These are phyloP conservation scores for Aspergillus phoenicis DNA, from an alignment of 2,329 filamentous ascomycete genomes.

Conservation along the genomic window DNA sequence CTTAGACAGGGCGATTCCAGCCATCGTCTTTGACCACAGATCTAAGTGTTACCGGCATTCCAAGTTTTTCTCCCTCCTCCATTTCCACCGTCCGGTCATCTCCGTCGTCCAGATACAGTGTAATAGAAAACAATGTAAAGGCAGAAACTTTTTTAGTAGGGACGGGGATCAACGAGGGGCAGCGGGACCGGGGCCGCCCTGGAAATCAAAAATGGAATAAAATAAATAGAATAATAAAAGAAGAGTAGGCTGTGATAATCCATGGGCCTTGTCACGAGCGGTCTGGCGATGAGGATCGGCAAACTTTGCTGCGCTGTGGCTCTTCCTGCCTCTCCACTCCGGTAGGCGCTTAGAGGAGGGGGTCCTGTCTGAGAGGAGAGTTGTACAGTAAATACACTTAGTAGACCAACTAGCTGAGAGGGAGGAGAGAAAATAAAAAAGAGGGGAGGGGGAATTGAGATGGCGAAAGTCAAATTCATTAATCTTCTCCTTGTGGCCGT, in stretches of 20 bases:
- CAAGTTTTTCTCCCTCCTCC: not conserved
- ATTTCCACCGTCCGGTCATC: not conserved
- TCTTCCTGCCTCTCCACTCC: not conserved
- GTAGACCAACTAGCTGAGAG: not conserved
- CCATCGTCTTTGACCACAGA: conserved; percentile 9
- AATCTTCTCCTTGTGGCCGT: too few relatives aligned
- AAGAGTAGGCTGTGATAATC: not conserved
- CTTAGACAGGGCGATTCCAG: conserved; percentile 12
- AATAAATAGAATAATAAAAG: not conserved
- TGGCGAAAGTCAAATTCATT: not conserved
- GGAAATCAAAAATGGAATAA: not conserved
- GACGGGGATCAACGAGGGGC: not conserved
- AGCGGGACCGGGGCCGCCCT: conserved; percentile 4
- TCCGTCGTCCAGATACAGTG: not conserved
- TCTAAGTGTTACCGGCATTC: too few relatives aligned
- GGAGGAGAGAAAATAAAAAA: not conserved
- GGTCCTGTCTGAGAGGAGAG: not conserved
- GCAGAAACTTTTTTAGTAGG: not conserved
- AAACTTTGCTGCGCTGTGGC: conserved; percentile 17
- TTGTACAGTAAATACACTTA: too few relatives aligned
- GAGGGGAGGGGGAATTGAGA: not conserved
- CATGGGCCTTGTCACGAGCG: conserved; percentile 20
- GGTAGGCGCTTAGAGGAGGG: not conserved
- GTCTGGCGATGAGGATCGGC: conserved; percentile 22
- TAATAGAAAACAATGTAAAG: not conserved